Evolutionary conservation across 768 basidiomycete species (phyloP).

Genomic region (Auricularia heimuer): DNA sequence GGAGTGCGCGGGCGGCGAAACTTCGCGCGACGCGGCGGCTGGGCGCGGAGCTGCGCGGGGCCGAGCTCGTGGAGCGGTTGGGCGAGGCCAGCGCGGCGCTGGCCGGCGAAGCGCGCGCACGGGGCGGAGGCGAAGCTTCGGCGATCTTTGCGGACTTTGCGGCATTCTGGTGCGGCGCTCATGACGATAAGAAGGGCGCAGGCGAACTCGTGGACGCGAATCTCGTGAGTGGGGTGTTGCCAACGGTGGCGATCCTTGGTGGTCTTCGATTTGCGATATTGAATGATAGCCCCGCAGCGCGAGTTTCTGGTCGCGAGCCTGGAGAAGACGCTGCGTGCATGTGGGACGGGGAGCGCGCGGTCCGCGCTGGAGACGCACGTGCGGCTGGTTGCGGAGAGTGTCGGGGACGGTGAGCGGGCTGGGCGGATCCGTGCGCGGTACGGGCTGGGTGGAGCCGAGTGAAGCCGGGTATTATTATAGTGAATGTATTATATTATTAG

Average conservation of each 20-base stretch:
- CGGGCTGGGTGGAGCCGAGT: conserved; percentile 26
- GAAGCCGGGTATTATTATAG: conserved; percentile 28
- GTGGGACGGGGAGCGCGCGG: conserved; percentile 34
- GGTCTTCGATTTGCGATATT: neutral
- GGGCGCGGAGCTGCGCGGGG: conserved; percentile 31
- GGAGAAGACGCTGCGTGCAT: conserved; percentile 23
- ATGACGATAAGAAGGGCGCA: conserved; percentile 13
- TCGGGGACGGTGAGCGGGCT: neutral
- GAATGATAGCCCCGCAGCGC: conserved; percentile 30
- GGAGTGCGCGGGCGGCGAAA: conserved; percentile 28
- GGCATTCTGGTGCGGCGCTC: conserved; percentile 24
- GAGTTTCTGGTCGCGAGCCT: conserved; percentile 34
- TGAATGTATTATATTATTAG: neutral
- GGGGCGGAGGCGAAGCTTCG: conserved; percentile 19
- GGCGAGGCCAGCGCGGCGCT: conserved; percentile 39
- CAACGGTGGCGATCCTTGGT: neutral
- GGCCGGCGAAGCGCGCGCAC: conserved; percentile 23
- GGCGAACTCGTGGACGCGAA: conserved; percentile 22
- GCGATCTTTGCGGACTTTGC: conserved; percentile 37
- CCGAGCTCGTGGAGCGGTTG: conserved; percentile 46
- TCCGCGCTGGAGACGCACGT: conserved; percentile 24
- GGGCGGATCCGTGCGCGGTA: conserved; percentile 3
- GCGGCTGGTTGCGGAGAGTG: conserved; percentile 9
- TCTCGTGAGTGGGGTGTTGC: conserved; percentile 19
- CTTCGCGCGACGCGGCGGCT: conserved; percentile 30